Conservation (phyloP, 257 asterid genomes). For the Leptodermis oblonga region DNA sequence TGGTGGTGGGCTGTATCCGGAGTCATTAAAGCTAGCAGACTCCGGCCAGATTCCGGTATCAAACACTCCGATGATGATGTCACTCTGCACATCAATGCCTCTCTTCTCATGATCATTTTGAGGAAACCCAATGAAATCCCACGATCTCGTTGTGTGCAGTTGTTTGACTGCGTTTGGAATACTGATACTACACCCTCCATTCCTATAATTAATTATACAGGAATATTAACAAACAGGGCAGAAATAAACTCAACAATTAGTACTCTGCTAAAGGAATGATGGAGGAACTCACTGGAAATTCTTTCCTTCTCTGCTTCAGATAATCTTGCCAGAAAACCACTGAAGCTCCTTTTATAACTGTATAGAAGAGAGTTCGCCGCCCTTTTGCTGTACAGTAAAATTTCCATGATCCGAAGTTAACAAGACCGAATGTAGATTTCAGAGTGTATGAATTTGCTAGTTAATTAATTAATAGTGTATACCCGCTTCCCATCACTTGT, state of each 20-base stretch:
- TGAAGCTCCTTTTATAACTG: conserved; percentile 51
- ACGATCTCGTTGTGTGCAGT: conserved; percentile 52
- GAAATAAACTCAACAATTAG: too few species aligned
- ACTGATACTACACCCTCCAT: conserved; percentile 53
- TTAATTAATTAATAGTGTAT: too few species aligned
- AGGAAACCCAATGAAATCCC: conserved; percentile 64
- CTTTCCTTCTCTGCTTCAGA: conserved; percentile 42
- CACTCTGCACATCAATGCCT: conserved; percentile 36
- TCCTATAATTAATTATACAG: too few species aligned
- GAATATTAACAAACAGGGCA: too few species aligned
- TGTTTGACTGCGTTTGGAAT: conserved; percentile 37
- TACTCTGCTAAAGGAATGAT: too few species aligned
- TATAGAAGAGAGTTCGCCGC: conserved; percentile 17
- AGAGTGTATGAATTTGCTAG: too few species aligned
- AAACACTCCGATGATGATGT: conserved; percentile 36
- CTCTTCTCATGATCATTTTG: conserved; percentile 19
- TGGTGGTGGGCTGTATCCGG: conserved; percentile 32
- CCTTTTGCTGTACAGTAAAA: conserved; percentile 37
- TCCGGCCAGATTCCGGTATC: conserved; percentile 61
- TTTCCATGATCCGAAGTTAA: too few species aligned
- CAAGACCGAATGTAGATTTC: too few species aligned
- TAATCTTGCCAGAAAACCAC: conserved; percentile 51
- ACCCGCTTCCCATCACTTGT: conserved; percentile 34
- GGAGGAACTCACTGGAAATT: conserved; percentile 33
- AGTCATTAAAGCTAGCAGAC: conserved; percentile 38